phyloP scores from a whole-genome alignment of 306 rosid species.

The Prunus fruticosa region DNA sequence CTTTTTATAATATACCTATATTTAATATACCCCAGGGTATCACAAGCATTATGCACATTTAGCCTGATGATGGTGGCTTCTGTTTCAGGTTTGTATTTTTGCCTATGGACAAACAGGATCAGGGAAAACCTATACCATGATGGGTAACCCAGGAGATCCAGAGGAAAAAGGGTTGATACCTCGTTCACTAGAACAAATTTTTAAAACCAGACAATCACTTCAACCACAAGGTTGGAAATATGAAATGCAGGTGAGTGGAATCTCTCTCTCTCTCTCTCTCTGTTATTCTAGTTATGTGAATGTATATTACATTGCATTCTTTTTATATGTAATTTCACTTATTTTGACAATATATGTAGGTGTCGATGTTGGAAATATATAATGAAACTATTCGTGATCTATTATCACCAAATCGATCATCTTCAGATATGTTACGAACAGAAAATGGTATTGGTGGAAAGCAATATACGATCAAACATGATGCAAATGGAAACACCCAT shows the following conservation, averaged over 20 bases:
- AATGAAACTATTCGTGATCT: constrained; percentile 91
- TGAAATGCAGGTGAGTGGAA: constrained; percentile 80
- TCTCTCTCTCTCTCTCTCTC: constrained; percentile 7
- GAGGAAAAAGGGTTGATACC: constrained; percentile 90
- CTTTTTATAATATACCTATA: background rate
- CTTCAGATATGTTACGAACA: constrained; percentile 39
- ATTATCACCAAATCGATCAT: constrained; percentile 54
- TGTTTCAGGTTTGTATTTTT: constrained; percentile 87
- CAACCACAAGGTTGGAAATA: constrained; percentile 93
- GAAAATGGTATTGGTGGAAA: constrained; percentile 77
- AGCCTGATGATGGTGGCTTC: constrained; percentile 20
- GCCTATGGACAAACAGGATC: constrained; percentile 99
- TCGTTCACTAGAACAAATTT: constrained; percentile 88
- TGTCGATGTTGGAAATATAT: constrained; percentile 96
- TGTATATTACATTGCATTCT: background rate
- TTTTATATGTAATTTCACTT: constrained; percentile 15
- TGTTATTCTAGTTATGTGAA: background rate
- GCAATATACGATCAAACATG: constrained; percentile 89
- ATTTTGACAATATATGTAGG: constrained; percentile 38
- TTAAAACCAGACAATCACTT: constrained; percentile 77
- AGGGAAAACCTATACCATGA: constrained; percentile 98
- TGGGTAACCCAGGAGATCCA: constrained; percentile 83
- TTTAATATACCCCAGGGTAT: background rate
- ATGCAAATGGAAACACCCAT: constrained; percentile 67
- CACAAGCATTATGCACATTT: constrained; percentile 4